Conservation (phyloP, 169 alveolate species). For the Plasmodium vivax region DNA sequence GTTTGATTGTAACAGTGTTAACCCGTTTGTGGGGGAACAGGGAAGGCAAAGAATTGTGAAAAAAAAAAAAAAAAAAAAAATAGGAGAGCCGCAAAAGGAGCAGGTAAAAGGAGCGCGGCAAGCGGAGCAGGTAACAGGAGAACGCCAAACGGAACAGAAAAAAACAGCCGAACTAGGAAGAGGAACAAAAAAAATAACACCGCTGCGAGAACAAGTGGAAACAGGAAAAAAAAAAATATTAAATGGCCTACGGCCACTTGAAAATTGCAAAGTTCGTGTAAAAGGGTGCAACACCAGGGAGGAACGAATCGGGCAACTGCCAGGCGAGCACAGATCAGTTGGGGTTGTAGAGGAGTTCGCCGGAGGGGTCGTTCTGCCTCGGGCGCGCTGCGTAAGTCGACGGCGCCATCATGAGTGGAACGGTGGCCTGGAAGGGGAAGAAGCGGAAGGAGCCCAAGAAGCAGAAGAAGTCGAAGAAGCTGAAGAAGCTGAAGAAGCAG, state of each 20-base stretch:
- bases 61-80: neutral
- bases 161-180: neutral
- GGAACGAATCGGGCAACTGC: neutral
- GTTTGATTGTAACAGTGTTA: neutral
- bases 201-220: neutral
- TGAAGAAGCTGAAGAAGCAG: neutral
- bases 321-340: neutral
- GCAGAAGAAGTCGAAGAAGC: neutral
- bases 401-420: neutral
- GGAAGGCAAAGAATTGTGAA: neutral
- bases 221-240: neutral
- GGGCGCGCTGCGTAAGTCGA: neutral
- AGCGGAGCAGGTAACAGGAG: neutral
- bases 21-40: neutral
- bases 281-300: slow-evolving; percentile 6
- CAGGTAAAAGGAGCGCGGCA: neutral
- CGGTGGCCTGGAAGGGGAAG: neutral
- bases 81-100: neutral
- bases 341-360: neutral
- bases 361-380: neutral
- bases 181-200: neutral
- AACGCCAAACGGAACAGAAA: neutral
- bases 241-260: neutral
- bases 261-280: neutral
- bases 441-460: neutral